Evolutionary conservation across 345 rosid genomes (phyloP).

Genomic region (Mercurialis annua): DNA sequence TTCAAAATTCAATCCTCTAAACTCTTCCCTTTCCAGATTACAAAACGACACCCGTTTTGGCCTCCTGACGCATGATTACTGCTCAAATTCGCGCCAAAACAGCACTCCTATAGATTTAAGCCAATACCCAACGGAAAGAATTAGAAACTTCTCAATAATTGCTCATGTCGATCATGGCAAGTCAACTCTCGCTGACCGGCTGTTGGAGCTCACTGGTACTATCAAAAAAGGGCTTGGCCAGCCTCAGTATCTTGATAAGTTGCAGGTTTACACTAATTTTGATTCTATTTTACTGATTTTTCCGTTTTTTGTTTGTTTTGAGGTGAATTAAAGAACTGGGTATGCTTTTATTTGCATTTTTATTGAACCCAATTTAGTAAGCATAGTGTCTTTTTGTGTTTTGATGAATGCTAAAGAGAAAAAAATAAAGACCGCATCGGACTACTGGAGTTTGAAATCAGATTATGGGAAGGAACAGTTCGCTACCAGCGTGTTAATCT

Average conservation of each 20-base stretch:
- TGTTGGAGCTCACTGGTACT: conserved; percentile 97
- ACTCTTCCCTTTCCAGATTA: conserved; percentile 8
- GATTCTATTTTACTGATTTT: too few species aligned
- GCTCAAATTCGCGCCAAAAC: conserved; percentile 56
- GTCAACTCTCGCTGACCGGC: conserved; percentile 91
- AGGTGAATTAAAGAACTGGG: too few species aligned
- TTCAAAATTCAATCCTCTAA: conserved; percentile 18
- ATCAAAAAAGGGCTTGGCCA: conserved; percentile 91
- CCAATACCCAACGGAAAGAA: conserved; percentile 67
- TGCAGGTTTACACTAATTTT: too few species aligned
- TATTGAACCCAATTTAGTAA: too few species aligned
- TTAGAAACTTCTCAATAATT: conserved; percentile 90
- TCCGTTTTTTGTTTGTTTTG: too few species aligned
- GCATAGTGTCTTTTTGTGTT: too few species aligned
- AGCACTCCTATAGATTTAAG: conserved; percentile 51
- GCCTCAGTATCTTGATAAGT: conserved; percentile 94
- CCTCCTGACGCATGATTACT: conserved; percentile 31
- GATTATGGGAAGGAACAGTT: too few species aligned
- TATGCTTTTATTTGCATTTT: too few species aligned
- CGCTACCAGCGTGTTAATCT: too few species aligned
- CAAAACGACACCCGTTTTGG: conserved; percentile 17
- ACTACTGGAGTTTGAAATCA: too few species aligned
- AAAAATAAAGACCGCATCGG: too few species aligned
- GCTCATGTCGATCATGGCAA: conserved; percentile 97
- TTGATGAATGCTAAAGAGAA: too few species aligned